Evolutionary conservation across 108 stramenopile genomes (phyloP), one percentile per base, ranked within the genome.

Genomic region (Epithemia pelagica): DNA sequence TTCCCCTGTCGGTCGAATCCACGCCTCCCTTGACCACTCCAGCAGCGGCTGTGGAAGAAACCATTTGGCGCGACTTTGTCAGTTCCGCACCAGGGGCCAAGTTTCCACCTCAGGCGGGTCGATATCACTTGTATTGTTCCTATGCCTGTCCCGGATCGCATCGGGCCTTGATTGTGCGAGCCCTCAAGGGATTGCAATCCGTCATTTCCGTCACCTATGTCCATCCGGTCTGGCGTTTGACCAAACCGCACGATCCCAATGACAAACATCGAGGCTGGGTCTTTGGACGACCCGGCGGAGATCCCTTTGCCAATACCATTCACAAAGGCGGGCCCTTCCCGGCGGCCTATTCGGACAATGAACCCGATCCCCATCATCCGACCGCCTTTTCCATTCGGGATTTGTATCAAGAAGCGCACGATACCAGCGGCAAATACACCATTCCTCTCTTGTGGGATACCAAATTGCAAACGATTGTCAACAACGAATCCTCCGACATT

Each of bases 401-500:
- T 22, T 54, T 85, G 0, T 85, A 85, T 37, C 77, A 85, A 51
- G n/a, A 69, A 28, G 80, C 84, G 2, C 27, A 66, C 32, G 92
- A 92, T 64, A 82, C 76, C 5, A 82, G 76, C 32, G 95, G 88
- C 33, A 93, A 98, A 81, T 97, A 91, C 80, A 84, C 96, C 8
- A 96, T 98, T 33, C 99, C 99, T 1, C 76, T 99, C 0, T 80
- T 99, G 29, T 97, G 88, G 77, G 99, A 99, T 78, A 96, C 91
- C 70, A 90, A 95, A 76, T 69, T 76, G 3, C 73, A 88, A 24
- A 95, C 89, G 3, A 97, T 99, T 67, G 99, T 99, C 32, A 96
- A 89, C 81, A 98, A 98, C 67, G 99, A 99, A 80, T 95, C 93
- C 0, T 80, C 94, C 23, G 97, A 99, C 52, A 98, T 99, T 72